These are phyloP conservation scores for Pseudocercospora vitis DNA, from an alignment of 2,329 filamentous ascomycete species.

Conservation along the genomic window DNA sequence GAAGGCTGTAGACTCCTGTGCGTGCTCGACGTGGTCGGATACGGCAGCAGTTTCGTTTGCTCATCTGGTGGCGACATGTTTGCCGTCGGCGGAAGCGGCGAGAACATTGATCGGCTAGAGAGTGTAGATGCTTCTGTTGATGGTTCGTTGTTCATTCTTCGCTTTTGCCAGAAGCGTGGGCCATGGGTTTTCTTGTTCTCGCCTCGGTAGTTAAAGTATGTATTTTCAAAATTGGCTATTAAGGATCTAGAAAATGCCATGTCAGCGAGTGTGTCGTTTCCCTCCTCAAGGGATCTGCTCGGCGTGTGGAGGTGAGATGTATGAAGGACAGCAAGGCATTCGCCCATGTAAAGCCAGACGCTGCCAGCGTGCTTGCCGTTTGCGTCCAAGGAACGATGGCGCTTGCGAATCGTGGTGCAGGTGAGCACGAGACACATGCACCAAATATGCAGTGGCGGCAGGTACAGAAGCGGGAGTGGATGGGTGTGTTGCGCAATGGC, in stretches of 20 bases:
- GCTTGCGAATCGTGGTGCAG: constrained; percentile 27
- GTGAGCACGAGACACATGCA: constrained; percentile 19
- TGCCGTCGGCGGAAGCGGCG: constrained; percentile 20
- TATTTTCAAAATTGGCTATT: constrained; percentile 28
- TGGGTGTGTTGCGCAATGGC: constrained; percentile 26
- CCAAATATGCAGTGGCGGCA: constrained; percentile 20
- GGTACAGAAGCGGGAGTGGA: constrained; percentile 16
- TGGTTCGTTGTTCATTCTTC: constrained; percentile 32
- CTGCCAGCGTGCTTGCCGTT: constrained; percentile 10
- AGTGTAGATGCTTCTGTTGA: constrained; percentile 23
- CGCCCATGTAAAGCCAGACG: constrained; percentile 5
- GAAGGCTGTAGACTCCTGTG: constrained; percentile 19
- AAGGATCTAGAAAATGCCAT: constrained; percentile 35
- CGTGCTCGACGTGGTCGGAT: constrained; percentile 20
- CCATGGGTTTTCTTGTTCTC: constrained; percentile 25
- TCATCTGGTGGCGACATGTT: constrained; percentile 31
- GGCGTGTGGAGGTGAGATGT: constrained; percentile 2
- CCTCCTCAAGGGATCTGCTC: not conserved
- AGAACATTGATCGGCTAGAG: constrained; percentile 22
- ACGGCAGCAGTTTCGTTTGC: constrained; percentile 29
- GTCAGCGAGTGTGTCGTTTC: constrained; percentile 24
- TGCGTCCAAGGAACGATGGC: constrained; percentile 28
- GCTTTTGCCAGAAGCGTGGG: constrained; percentile 29
- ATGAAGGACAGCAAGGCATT: constrained; percentile 1
- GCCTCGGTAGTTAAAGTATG: constrained; percentile 18